Evolutionary conservation across 805 yeast species (phyloP).

Genomic region (Maudiozyma serrabonitensis): DNA sequence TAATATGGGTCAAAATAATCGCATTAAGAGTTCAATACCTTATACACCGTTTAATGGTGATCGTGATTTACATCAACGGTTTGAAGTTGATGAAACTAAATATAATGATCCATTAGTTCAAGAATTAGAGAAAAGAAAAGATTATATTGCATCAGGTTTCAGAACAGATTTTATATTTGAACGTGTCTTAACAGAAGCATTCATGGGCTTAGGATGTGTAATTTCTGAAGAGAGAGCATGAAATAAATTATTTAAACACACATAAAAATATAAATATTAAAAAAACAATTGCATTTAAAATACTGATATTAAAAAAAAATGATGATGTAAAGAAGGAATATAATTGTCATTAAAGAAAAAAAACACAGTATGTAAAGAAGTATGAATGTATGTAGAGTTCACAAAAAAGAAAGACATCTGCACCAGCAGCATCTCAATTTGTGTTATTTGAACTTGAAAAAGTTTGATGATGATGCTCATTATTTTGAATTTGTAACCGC

Average conservation of each 20-base stretch:
- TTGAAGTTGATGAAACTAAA: conserved; percentile 31
- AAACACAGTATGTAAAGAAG: too few relatives aligned
- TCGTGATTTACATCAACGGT: conserved; percentile 47
- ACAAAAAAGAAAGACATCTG: too few relatives aligned
- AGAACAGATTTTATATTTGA: conserved; percentile 57
- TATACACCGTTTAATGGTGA: conserved; percentile 95
- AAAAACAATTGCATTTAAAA: too few relatives aligned
- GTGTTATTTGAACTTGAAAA: too few relatives aligned
- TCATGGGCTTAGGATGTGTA: conserved; percentile 78
- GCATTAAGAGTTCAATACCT: conserved; percentile 33
- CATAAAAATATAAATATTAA: too few relatives aligned
- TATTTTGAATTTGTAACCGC: background rate
- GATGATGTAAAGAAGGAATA: too few relatives aligned
- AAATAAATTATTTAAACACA: background rate
- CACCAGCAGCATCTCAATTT: too few relatives aligned
- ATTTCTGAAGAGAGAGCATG: conserved; percentile 43
- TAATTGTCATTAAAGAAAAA: too few relatives aligned
- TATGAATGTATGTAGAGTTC: too few relatives aligned
- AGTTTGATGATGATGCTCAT: background rate
- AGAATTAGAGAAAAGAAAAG: conserved; percentile 44
- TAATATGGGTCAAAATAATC: conserved; percentile 12
- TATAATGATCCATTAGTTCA: conserved; percentile 60
- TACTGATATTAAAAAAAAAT: too few relatives aligned
- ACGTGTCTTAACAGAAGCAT: conserved; percentile 78
- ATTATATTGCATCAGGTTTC: conserved; percentile 81